These are phyloP conservation scores for Colletotrichum tamarilloi DNA, from an alignment of 2,329 filamentous ascomycete genomes.

Conservation along the genomic window DNA sequence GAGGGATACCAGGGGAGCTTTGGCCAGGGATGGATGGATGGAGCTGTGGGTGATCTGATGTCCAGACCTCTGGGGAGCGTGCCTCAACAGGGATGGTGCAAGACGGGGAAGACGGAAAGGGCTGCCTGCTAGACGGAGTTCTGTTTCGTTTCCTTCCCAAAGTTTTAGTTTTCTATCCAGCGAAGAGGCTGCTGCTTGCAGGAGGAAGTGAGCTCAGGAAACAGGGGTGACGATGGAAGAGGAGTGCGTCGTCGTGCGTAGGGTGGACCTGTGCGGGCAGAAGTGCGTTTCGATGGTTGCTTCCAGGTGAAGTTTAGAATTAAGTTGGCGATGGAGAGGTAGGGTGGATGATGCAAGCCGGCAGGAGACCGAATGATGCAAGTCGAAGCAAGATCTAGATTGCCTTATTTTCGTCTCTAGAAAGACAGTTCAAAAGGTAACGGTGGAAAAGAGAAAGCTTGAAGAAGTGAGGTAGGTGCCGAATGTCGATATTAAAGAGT, in stretches of 20 bases:
- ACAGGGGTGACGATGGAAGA: not conserved
- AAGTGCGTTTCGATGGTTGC: constrained; percentile 1
- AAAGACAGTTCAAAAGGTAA: not conserved
- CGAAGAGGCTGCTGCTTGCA: not conserved
- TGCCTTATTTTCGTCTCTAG: constrained; percentile 2
- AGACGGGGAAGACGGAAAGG: constrained; percentile 21
- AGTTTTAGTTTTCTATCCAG: not conserved
- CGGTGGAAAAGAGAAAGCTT: not conserved
- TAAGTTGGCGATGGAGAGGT: not conserved
- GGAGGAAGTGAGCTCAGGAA: not conserved
- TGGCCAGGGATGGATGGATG: constrained; percentile 6
- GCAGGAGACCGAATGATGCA: not conserved
- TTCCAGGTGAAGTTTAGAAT: not conserved
- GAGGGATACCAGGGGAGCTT: not conserved
- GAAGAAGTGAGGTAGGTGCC: not conserved
- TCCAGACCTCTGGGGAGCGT: not conserved
- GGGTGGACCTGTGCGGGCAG: constrained; percentile 12
- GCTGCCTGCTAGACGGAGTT: constrained; percentile 12
- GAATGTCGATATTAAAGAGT: not conserved
- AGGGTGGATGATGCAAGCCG: not conserved
- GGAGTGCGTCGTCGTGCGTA: not conserved
- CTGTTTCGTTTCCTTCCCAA: constrained; percentile 30
- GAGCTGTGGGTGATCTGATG: constrained; percentile 8
- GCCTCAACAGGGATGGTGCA: constrained; percentile 16
- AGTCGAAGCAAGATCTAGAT: not conserved